Base-by-base conservation (phyloP, 345 rosid genomes). In the Acer saccharum region DNA sequence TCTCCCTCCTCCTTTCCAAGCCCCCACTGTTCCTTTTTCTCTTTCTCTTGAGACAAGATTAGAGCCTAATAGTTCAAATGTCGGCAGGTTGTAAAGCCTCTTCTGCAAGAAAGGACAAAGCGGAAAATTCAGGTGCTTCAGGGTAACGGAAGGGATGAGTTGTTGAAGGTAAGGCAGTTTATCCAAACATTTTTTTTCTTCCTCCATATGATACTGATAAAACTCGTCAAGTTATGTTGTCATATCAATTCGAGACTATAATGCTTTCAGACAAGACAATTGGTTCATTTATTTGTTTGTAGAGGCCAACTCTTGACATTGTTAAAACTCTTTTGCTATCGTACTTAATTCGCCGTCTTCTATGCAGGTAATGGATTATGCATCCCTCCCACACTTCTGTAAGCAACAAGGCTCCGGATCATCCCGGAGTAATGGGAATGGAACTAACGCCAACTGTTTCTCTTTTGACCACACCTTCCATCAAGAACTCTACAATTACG, bases 361-460 rank as follows among this genome's bases (percentile, higher is more conserved):
- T 14, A 79, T 84, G 86, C 90, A 97, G 99, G 75, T 93, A 81
- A 97, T 97, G 94, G 98, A 93, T 81, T 86, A 85, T 75, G 86
- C 88, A 61, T 90, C 99, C 57, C 94, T 97, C 68, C 99, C 99
- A 65, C 98, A 93, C 87, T 97, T 97, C 82, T 94, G 97, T 83
- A 86, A 81, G 83, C 87, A 85, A 79, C 92, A 92, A 85, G 87
- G 92, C 23, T 89, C 97, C 17, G 92, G 95, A 76, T 91, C 99
- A 69, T 88, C 97, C 23, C 82, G 85, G 61, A 81, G 76, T 68
- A 77, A 84, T 23, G 84, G 78, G 73, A 81, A 82, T 27, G 87
- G 87, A 76, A 81, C 86, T 16, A 78, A n/a, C 0, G 91, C 90
- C 65, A 89, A 87, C 66, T 94, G 98, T 80, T 97, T 91, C 92